Base-by-base conservation (phyloP, 1,284 basidiomycete species). In the Pascua guehoae region DNA sequence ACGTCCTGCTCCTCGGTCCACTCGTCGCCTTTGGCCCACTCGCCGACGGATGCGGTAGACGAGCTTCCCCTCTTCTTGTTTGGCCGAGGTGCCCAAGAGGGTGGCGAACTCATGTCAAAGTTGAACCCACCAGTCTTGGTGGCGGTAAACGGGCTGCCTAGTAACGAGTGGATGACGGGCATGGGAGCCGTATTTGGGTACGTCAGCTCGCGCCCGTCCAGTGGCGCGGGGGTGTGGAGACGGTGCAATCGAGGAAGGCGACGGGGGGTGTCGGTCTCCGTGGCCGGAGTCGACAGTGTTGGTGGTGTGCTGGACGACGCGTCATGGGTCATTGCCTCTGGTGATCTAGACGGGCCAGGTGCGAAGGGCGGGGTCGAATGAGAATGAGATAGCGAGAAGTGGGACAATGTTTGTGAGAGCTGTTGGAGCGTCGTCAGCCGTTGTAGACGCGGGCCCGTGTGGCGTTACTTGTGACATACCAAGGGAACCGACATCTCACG, bases 401-500 rank as follows among this genome's bases (percentile, higher is more conserved):
- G 64, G 11, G 71, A 72, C 15, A 74, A 52, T 32, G 68, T 64
- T 46, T 71, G 64, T 0, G 71, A 73, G 12, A 74, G 66, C 71
- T 74, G 51, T 11, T 45, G 39, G 24, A 32, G 24, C n/a, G 24
- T 40, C 18, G 48, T 53, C 47, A 57, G 51, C 43, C 38, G n/a
- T 47, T 38, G 46, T 37, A 7, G 24, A 32, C 24, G 24, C 24
- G 24, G 24, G 24, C 24, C 24, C 24, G 24, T 32, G 24, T 32
- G 24, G 24, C 24, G 24, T 32, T 3, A 32, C 24, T 32, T 32
- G 24, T 32, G 24, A 32, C 71, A 65, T 58, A 73, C 72, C 49
- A 72, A 46, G 46, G 72, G 72, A 15, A 73, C 71, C 48, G 71
- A 72, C 60, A 69, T 67, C 47, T 73, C 72, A 39, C 72, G 61